Evolutionary conservation across 371 early-diverging fungal species (phyloP).

Genomic region (Blakeslea trispora): DNA sequence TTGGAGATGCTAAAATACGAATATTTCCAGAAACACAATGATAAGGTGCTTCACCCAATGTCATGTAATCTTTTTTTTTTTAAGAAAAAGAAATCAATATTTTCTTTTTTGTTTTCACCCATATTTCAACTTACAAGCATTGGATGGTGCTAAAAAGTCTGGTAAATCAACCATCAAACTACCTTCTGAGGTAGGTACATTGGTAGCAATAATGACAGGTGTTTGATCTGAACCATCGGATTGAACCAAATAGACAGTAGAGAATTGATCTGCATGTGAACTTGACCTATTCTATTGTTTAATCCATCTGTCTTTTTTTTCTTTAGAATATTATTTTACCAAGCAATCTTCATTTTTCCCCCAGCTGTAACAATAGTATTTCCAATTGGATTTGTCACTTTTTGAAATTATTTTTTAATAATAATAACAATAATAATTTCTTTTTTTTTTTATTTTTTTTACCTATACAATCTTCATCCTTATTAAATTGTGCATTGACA

Average conservation of each 20-base stretch:
- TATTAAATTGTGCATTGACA: background rate
- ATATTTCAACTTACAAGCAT: constrained; percentile 19
- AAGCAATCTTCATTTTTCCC: constrained; percentile 30
- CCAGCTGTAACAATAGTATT: constrained; percentile 32
- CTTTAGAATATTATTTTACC: constrained; percentile 9
- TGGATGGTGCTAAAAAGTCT: constrained; percentile 20
- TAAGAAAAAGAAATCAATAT: background rate
- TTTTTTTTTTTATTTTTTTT: no score
- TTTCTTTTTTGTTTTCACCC: background rate
- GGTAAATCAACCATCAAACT: constrained; percentile 16
- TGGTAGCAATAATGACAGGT: constrained; percentile 16
- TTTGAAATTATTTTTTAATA: background rate
- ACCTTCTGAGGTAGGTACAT: constrained; percentile 14
- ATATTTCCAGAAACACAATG: constrained; percentile 27
- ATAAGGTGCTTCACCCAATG: constrained; percentile 19
- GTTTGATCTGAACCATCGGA: constrained; percentile 14
- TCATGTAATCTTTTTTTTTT: constrained; percentile 23
- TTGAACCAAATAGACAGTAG: constrained; percentile 20
- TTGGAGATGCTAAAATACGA: constrained; percentile 17
- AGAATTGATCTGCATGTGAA: constrained; percentile 20
- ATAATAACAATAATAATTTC: no score
- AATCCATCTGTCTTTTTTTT: constrained; percentile 4
- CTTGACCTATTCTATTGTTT: constrained; percentile 16
- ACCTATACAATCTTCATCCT: constrained; percentile 18
- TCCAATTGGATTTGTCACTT: constrained; percentile 25